Conservation (phyloP, 2,329 filamentous ascomycete species). For the Aspergillus fructus region DNA sequence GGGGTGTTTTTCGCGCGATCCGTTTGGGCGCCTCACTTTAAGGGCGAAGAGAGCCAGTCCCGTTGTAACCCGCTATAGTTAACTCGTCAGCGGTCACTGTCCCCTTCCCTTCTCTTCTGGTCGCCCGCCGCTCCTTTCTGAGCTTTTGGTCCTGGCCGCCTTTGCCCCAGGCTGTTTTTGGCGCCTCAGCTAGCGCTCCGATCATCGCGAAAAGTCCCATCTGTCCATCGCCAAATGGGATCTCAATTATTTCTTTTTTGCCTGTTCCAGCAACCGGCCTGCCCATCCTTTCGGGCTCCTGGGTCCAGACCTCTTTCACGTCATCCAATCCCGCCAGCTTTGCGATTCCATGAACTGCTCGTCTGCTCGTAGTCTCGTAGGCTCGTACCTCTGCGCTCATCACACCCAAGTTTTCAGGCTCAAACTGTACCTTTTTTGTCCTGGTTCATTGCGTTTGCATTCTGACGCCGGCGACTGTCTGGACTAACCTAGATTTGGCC, state of each 20-base stretch:
- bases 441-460: neutral
- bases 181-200: conserved; percentile 16
- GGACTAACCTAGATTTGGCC: conserved; percentile 2
- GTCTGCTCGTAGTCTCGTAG: neutral
- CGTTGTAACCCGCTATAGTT: neutral
- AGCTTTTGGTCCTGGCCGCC: neutral
- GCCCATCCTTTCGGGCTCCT: conserved; percentile 14
- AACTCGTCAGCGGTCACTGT: neutral
- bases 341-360: conserved; percentile 12
- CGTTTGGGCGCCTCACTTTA: conserved; percentile 43
- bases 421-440: neutral
- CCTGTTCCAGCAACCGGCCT: conserved; percentile 10
- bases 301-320: conserved; percentile 16
- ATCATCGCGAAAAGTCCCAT: conserved; percentile 11
- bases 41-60: neutral
- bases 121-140: neutral
- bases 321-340: conserved; percentile 13
- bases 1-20: conserved; percentile 26
- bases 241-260: conserved; percentile 9
- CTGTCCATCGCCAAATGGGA: neutral
- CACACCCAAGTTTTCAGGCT: neutral
- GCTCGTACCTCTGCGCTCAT: neutral
- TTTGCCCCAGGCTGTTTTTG: neutral
- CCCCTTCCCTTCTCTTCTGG: neutral
- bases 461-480: conserved; percentile 1